These are phyloP conservation scores for Linaria vulgaris DNA, from an alignment of 257 asterid genomes.

Conservation along the genomic window DNA sequence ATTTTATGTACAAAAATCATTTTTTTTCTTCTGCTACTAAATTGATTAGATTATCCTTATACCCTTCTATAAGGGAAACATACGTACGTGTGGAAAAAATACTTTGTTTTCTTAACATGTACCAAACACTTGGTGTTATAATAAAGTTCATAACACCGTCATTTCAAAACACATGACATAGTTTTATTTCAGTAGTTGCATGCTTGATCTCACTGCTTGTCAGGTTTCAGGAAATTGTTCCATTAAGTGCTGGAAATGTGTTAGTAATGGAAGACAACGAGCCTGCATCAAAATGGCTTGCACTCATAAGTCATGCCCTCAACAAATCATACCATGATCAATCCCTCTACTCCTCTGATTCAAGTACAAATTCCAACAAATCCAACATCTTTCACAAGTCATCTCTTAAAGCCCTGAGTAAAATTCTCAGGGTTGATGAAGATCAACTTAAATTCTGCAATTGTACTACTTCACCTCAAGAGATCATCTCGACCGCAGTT, in stretches of 20 bases:
- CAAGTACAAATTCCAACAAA: slow-evolving; percentile 30
- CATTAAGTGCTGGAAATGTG: slow-evolving; percentile 87
- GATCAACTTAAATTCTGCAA: slow-evolving; percentile 57
- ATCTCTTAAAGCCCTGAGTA: slow-evolving; percentile 54
- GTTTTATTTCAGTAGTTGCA: neutral
- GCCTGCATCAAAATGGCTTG: slow-evolving; percentile 93
- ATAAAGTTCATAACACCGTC: too few relatives aligned
- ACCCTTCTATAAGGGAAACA: too few relatives aligned
- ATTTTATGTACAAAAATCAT: too few relatives aligned
- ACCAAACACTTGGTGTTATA: too few relatives aligned
- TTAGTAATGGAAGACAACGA: slow-evolving; percentile 82
- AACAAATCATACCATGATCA: slow-evolving; percentile 66
- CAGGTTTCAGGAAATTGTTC: slow-evolving; percentile 98
- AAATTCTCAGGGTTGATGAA: slow-evolving; percentile 50
- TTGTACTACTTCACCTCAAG: slow-evolving; percentile 28
- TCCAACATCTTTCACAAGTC: slow-evolving; percentile 49
- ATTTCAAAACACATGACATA: too few relatives aligned
- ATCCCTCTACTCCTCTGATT: slow-evolving; percentile 25
- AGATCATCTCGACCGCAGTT: slow-evolving; percentile 23
- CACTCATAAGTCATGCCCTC: slow-evolving; percentile 73
- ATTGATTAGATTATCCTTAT: too few relatives aligned
- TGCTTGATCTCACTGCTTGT: neutral
- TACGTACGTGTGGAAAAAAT: too few relatives aligned
- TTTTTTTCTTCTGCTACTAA: too few relatives aligned
- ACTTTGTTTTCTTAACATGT: too few relatives aligned